These are phyloP conservation scores for Lichtheimia ramosa DNA, from an alignment of 371 early-diverging fungal genomes.

Conservation along the genomic window DNA sequence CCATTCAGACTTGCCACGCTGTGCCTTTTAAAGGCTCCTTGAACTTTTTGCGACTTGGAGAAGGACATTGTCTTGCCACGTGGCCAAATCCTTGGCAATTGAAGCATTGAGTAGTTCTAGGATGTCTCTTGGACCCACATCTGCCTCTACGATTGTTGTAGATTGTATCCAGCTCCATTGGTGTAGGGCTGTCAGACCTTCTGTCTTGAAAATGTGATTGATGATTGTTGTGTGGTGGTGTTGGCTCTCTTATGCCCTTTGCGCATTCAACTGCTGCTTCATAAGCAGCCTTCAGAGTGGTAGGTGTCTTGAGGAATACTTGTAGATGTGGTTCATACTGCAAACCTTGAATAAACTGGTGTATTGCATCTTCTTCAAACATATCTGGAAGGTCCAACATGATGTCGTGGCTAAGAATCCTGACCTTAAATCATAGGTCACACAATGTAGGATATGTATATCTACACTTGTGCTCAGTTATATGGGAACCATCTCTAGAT, in stretches of 20 bases:
- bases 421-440: no score
- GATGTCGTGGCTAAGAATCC: no score
- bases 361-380: conserved; percentile 10
- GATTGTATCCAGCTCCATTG: conserved; percentile 5
- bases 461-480: no score
- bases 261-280: conserved; percentile 5
- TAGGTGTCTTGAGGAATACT: neutral
- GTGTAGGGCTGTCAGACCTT: neutral
- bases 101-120: neutral
- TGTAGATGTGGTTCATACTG: neutral
- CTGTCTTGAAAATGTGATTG: neutral
- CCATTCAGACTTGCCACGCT: neutral
- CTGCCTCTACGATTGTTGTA: neutral
- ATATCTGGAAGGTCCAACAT: conserved; percentile 16
- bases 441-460: no score
- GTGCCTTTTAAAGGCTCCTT: neutral
- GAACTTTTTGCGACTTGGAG: neutral
- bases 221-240: neutral
- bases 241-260: neutral
- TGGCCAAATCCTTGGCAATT: conserved; percentile 1
- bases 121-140: neutral
- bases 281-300: conserved; percentile 4
- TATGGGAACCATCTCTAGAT: no score
- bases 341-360: conserved; percentile 12
- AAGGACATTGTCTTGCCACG: neutral